A percentile compares a stretch with the other conserved stretches of the same genome.
Evolutionary conservation across 352 stramenopile species (phyloP).

Genomic region (Globisporangium uncinulatum): DNA sequence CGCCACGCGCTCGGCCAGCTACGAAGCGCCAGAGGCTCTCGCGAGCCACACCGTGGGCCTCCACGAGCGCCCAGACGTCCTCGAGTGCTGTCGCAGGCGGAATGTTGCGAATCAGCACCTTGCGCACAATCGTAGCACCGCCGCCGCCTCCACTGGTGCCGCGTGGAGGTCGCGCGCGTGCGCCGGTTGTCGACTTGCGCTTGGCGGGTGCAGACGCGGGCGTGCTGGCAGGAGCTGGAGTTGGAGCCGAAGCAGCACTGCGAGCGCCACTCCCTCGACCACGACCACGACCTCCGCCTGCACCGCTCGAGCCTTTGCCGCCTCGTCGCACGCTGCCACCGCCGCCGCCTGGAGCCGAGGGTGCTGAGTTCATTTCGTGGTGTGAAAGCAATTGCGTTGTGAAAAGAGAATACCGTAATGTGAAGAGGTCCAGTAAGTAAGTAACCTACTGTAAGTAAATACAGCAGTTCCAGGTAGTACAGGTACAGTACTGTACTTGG

Average conservation of each 20-base stretch:
- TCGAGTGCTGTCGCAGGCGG: slow-evolving; percentile 37
- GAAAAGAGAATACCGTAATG: too few relatives aligned
- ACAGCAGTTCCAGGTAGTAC: not conserved
- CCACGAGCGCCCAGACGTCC: slow-evolving; percentile 28
- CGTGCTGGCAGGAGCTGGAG: not conserved
- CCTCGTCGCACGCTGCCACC: not conserved
- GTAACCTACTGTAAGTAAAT: not conserved
- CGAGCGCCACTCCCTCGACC: slow-evolving; percentile 8
- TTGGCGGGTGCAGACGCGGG: not conserved
- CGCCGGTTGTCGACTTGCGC: not conserved
- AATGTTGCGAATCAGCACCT: slow-evolving; percentile 69
- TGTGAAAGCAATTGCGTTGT: too few relatives aligned
- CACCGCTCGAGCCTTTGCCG: not conserved
- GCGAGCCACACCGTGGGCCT: slow-evolving; percentile 25
- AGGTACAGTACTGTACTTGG: slow-evolving; percentile 1
- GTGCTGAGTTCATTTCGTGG: too few relatives aligned
- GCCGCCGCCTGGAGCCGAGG: not conserved
- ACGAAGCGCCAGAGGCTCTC: slow-evolving; percentile 65
- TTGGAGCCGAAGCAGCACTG: not conserved
- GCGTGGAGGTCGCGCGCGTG: not conserved
- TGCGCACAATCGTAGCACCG: slow-evolving; percentile 34
- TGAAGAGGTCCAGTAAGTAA: too few relatives aligned
- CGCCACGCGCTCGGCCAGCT: slow-evolving; percentile 37
- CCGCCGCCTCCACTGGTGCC: not conserved
- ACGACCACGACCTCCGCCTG: slow-evolving; percentile 2